Conservation (phyloP, 83 land plant genomes). For the Diphasiastrum complanatum region DNA sequence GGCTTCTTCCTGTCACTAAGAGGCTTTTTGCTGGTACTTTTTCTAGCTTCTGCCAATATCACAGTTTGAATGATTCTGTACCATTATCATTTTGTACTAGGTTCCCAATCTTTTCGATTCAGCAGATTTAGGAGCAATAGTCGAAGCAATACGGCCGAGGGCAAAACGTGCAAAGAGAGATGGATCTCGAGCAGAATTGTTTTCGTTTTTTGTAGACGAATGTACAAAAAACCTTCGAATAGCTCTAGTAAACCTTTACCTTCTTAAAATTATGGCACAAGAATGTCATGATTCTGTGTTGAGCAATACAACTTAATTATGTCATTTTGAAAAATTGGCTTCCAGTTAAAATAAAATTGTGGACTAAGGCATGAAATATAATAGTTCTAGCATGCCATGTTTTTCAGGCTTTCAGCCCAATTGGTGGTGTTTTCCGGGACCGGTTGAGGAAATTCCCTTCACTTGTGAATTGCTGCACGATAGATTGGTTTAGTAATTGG, state of each 20-base stretch:
- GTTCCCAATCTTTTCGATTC: constrained; percentile 33
- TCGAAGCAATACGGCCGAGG: constrained; percentile 26
- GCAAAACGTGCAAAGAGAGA: constrained; percentile 31
- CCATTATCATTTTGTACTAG: constrained; percentile 5
- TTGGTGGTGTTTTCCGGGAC: constrained; percentile 33
- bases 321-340: too few species aligned
- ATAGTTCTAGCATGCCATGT: neutral
- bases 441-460: constrained; percentile 32
- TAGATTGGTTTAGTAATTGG: constrained; percentile 37
- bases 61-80: too few species aligned
- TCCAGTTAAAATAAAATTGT: too few species aligned
- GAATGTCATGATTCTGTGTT: too few species aligned
- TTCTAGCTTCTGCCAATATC: too few species aligned
- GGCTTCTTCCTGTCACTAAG: too few species aligned
- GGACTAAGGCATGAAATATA: too few species aligned
- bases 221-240: constrained; percentile 28
- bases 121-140: constrained; percentile 28
- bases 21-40: neutral
- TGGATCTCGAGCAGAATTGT: constrained; percentile 31
- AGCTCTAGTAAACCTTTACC: constrained; percentile 30
- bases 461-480: constrained; percentile 33
- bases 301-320: too few species aligned
- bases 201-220: constrained; percentile 31
- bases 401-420: constrained; percentile 32
- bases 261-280: too few species aligned